Percentiles rank a stretch among this genome's conserved stretches.
Conservation (phyloP, 108 stramenopile species). For the Pseudonitzschia multistriata region DNA sequence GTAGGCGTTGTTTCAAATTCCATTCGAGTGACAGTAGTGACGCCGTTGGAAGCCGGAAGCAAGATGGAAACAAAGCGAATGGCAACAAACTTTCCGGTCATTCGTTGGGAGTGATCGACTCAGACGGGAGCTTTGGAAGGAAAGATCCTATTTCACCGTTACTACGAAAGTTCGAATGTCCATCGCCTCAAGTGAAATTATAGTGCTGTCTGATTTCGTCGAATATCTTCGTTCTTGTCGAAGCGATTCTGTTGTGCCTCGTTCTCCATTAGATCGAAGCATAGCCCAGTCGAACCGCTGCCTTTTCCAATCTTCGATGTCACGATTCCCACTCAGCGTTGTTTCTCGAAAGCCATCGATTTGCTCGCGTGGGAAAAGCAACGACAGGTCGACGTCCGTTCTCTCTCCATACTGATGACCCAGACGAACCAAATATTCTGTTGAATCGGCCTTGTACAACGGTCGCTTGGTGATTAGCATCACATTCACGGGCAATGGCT, state of each 20-base stretch:
- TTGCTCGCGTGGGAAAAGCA: slow-evolving; percentile 18
- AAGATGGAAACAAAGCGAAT: too few relatives aligned
- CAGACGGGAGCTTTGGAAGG: too few relatives aligned
- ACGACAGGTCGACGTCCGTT: slow-evolving; percentile 16
- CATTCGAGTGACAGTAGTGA: too few relatives aligned
- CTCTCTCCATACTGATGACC: slow-evolving; percentile 88
- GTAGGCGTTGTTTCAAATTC: too few relatives aligned
- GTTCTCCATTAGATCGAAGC: too few relatives aligned
- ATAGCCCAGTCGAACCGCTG: slow-evolving; percentile 27
- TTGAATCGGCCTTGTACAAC: slow-evolving; percentile 7
- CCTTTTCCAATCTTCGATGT: slow-evolving; percentile 17
- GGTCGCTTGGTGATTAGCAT: slow-evolving; percentile 61
- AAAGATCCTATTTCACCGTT: not conserved
- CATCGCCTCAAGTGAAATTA: slow-evolving; percentile 15
- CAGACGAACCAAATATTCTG: slow-evolving; percentile 64
- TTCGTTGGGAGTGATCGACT: too few relatives aligned
- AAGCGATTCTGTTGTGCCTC: not conserved
- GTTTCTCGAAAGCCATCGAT: slow-evolving; percentile 18
- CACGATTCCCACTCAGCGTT: slow-evolving; percentile 33
- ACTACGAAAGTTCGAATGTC: slow-evolving; percentile 33
- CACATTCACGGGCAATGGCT: slow-evolving; percentile 60
- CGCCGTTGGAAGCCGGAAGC: too few relatives aligned
- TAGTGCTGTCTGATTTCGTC: not conserved
- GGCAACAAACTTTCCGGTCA: too few relatives aligned
- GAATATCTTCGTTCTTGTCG: not conserved